Evolutionary conservation across 1,284 basidiomycete species (phyloP).

Genomic region (Irpex lacteus): DNA sequence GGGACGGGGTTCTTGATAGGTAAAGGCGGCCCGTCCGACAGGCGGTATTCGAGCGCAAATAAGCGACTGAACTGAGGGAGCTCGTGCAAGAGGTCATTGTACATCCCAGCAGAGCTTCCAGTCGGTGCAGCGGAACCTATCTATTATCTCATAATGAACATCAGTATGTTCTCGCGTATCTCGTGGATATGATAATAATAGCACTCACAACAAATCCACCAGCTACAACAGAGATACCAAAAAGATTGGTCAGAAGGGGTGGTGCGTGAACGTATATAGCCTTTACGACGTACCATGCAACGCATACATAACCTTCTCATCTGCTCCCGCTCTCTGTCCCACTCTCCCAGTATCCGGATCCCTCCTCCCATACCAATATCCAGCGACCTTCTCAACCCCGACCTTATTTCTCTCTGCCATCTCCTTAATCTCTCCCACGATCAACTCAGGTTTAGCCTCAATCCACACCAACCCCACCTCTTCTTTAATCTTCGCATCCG

Average conservation of each 20-base stretch:
- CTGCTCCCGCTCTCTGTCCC: conserved; percentile 33
- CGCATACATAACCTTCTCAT: conserved; percentile 50
- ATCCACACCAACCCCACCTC: conserved; percentile 41
- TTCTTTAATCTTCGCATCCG: background rate
- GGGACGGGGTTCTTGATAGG: conserved; percentile 39
- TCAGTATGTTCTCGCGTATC: background rate
- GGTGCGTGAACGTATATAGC: too few relatives aligned
- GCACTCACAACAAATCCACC: conserved; percentile 19
- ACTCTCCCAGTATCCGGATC: conserved; percentile 30
- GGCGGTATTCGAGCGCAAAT: conserved; percentile 34
- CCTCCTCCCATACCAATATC: conserved; percentile 53
- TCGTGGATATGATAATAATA: background rate
- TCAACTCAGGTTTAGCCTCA: conserved; percentile 39
- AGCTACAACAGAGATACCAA: conserved; percentile 3
- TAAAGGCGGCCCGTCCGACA: conserved; percentile 25
- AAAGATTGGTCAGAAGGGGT: too few relatives aligned
- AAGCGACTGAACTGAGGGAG: conserved; percentile 25
- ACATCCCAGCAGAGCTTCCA: conserved; percentile 29
- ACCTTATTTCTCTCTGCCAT: conserved; percentile 43
- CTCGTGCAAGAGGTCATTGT: conserved; percentile 18
- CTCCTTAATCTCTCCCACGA: conserved; percentile 44
- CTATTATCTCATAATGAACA: background rate
- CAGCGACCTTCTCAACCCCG: conserved; percentile 42
- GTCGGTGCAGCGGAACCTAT: conserved; percentile 36
- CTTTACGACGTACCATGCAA: conserved; percentile 54